Evolutionary conservation across 2,329 filamentous ascomycete genomes (phyloP), one percentile per base, ranked within the genome.

Genomic region (Fusarium sp.): DNA sequence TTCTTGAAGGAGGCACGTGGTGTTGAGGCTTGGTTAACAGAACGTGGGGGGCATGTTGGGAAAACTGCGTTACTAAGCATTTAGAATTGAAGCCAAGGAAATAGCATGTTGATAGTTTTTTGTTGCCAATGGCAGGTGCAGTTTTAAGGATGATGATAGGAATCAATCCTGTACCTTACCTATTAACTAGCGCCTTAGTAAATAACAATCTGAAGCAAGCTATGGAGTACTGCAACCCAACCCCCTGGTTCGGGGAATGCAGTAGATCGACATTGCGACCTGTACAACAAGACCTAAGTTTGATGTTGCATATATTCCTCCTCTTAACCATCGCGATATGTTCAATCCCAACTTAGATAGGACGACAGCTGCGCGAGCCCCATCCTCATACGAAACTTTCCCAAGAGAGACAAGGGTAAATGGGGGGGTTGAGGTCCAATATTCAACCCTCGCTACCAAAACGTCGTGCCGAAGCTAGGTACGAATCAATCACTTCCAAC

Each of bases 1-100:
- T 44, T 50, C 29, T 55, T 55, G 47, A 53, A 31, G 46, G 57
- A 60, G 57, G 69, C 69, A 74, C 71, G 71, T 74, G 71, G 69
- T 71, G 62, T 69, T 74, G 71, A 70, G 60, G 54, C 31, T 61
- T 53, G 54, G 58, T 54, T 52, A 67, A 29, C 26, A 60, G 39
- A 39, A 43, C 68, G 59, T 69, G 70, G 67, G 70, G 68, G 60
- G 29, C 16, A 42, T 11, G 29, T n/a, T 12, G 29, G 4, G 18
- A 52, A 39, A 26, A n/a, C 9, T 11, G 33, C 33, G 23, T 42
- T 50, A 50, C 50, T 63, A 63, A 66, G 61, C 55, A 35, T 37
- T 11, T 11, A n/a, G 20, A 35, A 31, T 46, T 35, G n/a, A 31
- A 21, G 16, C 10, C 8, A 16, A 24, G 38, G 28, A 60, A 49